A percentile compares a stretch with the other conserved stretches of the same genome.
Conservation (phyloP, 306 rosid species). For the Spatholobus suberectus region DNA sequence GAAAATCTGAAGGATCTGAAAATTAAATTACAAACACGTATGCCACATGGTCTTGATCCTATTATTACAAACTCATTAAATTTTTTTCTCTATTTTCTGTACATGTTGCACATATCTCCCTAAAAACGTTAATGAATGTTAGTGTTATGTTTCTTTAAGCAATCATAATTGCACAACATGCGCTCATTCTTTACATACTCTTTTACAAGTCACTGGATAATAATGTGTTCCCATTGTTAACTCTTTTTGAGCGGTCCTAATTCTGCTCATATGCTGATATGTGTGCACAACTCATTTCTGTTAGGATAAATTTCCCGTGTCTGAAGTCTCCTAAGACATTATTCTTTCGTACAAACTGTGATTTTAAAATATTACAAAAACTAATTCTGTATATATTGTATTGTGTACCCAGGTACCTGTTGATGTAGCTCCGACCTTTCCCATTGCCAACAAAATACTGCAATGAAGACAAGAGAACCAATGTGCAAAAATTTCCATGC, state of each 20-base stretch:
- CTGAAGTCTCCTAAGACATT: constrained; percentile 10
- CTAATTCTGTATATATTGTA: constrained; percentile 23
- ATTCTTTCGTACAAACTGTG: background rate
- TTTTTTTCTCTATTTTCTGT: background rate
- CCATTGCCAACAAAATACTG: constrained; percentile 70
- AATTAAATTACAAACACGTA: background rate
- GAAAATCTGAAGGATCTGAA: background rate
- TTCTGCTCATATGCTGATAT: background rate
- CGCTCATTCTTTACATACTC: background rate
- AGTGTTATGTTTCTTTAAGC: background rate
- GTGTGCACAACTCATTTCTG: background rate
- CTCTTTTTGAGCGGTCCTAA: background rate
- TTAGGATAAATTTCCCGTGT: background rate
- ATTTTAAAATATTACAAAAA: background rate
- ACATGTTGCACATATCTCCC: background rate
- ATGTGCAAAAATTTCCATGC: constrained; percentile 19
- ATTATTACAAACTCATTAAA: background rate
- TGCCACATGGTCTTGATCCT: background rate
- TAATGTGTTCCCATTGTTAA: background rate
- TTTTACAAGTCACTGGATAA: background rate
- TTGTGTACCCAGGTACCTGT: constrained; percentile 74
- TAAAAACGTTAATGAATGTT: background rate
- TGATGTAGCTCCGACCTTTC: constrained; percentile 78
- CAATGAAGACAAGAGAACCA: constrained; percentile 27
- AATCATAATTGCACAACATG: background rate